Percentiles rank a stretch among this genome's conserved stretches.
phyloP scores from a whole-genome alignment of 495 filamentous ascomycete species.

The Daldinia grandis region DNA sequence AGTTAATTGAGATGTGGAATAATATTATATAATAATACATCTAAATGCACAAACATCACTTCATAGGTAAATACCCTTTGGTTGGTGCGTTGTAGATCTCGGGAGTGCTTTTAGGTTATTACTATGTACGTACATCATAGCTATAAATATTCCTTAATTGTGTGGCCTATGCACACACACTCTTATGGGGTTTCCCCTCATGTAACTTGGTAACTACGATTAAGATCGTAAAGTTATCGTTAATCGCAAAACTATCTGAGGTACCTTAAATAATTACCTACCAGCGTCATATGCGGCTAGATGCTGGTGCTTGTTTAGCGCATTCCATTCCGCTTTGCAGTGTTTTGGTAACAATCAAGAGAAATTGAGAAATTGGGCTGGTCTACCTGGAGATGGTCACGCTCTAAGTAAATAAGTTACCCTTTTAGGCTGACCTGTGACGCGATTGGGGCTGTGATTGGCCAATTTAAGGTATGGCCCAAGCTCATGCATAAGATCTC shows the following conservation, averaged over 20 bases:
- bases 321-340: slow-evolving; percentile 17
- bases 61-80: background rate
- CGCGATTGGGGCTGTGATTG: slow-evolving; percentile 40
- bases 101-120: background rate
- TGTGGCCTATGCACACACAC: background rate
- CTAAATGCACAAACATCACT: background rate
- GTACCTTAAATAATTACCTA: too few relatives aligned
- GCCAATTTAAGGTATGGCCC: slow-evolving; percentile 27
- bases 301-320: slow-evolving; percentile 10
- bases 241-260: background rate
- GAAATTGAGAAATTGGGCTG: slow-evolving; percentile 17
- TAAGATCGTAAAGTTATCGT: too few relatives aligned
- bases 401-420: slow-evolving; percentile 48
- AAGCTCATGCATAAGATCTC: slow-evolving; percentile 25
- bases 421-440: slow-evolving; percentile 35
- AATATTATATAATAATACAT: background rate
- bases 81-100: background rate
- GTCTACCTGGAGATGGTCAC: slow-evolving; percentile 43
- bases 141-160: slow-evolving; percentile 4
- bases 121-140: background rate
- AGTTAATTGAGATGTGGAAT: background rate
- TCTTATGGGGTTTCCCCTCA: background rate
- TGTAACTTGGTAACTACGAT: background rate
- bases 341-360: slow-evolving; percentile 31
- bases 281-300: background rate